A percentile compares a stretch with the other conserved stretches of the same genome.
Conservation (phyloP, 352 stramenopile genomes). For the Globisporangium polare region DNA sequence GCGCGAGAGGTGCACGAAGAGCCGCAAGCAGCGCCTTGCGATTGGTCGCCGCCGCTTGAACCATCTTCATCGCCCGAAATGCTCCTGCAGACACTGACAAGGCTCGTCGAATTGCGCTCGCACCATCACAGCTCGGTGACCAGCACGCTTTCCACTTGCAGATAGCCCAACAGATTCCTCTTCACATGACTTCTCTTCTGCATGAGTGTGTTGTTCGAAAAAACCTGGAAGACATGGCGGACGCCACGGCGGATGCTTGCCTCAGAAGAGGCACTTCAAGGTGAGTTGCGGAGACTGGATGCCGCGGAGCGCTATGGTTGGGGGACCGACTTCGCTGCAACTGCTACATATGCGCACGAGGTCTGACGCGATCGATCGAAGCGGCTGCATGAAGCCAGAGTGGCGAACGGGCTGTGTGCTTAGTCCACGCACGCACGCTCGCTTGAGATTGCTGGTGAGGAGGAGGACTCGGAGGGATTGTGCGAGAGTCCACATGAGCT, state of each 20-base stretch:
- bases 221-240: background rate
- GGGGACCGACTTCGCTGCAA: background rate
- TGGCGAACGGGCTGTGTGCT: background rate
- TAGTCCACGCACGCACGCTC: background rate
- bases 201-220: background rate
- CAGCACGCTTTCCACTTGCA: background rate
- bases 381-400: background rate
- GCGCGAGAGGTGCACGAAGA: too few species aligned
- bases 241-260: too few species aligned
- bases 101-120: background rate
- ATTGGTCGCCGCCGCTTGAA: too few species aligned
- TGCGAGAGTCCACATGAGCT: too few species aligned
- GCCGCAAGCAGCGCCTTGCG: too few species aligned
- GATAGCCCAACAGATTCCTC: too few species aligned
- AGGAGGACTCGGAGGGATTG: too few species aligned
- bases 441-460: too few species aligned
- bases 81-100: background rate
- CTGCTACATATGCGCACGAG: background rate
- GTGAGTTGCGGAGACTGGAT: too few species aligned
- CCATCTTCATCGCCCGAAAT: slow-evolving; percentile 1
- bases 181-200: background rate
- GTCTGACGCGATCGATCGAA: background rate
- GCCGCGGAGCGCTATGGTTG: background rate
- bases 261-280: too few species aligned
- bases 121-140: background rate